A percentile compares a stretch with the other conserved stretches of the same genome.
phyloP scores from a whole-genome alignment of 352 stramenopile species.

The Elongisporangium undulatum region DNA sequence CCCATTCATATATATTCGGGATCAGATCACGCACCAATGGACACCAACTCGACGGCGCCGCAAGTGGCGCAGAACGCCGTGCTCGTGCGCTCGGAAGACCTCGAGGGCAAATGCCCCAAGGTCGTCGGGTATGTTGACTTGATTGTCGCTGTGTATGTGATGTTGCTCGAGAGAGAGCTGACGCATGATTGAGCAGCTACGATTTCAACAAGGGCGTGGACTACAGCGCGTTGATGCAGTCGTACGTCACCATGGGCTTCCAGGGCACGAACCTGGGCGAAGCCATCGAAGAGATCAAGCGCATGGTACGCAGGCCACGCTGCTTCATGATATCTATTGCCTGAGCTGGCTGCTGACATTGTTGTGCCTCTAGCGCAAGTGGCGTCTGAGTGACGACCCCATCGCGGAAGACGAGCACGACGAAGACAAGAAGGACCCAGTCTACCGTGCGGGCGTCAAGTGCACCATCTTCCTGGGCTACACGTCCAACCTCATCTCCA shows the following conservation, averaged over 20 bases:
- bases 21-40: not conserved
- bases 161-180: not conserved
- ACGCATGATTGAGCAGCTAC: constrained; percentile 42
- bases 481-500: constrained; percentile 99
- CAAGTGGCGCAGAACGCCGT: constrained; percentile 67
- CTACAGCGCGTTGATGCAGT: constrained; percentile 80
- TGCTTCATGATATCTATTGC: not conserved
- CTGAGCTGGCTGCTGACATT: not conserved
- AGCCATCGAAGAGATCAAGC: constrained; percentile 97
- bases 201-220: constrained; percentile 91
- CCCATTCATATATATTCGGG: not conserved
- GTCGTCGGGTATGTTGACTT: constrained; percentile 29
- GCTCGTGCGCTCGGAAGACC: constrained; percentile 69
- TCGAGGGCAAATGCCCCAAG: constrained; percentile 58
- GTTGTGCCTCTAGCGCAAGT: constrained; percentile 70
- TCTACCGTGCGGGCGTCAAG: constrained; percentile 83
- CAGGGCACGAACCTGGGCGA: constrained; percentile 96
- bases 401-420: constrained; percentile 92
- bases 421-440: constrained; percentile 74
- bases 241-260: constrained; percentile 89
- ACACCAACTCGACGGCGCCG: constrained; percentile 15
- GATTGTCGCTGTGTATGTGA: not conserved
- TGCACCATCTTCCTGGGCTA: constrained; percentile 99
- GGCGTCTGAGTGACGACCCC: constrained; percentile 94
- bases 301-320: constrained; percentile 82